A percentile compares a stretch with the other conserved stretches of the same genome.
phyloP scores from a whole-genome alignment of 768 basidiomycete species.

The Pleurotus cornucopiae region DNA sequence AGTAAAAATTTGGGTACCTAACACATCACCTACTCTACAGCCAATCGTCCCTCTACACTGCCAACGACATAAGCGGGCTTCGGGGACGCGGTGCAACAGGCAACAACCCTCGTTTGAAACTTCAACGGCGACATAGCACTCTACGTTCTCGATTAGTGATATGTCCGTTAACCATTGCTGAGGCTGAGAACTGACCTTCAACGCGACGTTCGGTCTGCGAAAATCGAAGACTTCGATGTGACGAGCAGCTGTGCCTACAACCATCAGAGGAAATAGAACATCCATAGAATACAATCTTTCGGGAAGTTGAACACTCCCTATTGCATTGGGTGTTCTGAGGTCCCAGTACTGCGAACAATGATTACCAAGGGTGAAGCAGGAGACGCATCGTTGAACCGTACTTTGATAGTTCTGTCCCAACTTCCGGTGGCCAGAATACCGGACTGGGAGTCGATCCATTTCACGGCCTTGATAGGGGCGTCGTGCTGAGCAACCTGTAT shows the following conservation, averaged over 20 bases:
- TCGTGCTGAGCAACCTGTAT: conserved; percentile 89
- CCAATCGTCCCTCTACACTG: conserved; percentile 88
- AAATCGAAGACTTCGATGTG: conserved; percentile 90
- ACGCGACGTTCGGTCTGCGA: conserved; percentile 71
- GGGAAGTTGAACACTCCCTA: conserved; percentile 78
- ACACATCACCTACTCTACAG: conserved; percentile 75
- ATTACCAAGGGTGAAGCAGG: background rate
- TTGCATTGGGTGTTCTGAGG: conserved; percentile 67
- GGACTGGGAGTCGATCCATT: conserved; percentile 59
- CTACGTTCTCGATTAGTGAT: conserved; percentile 31
- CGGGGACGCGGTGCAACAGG: conserved; percentile 69
- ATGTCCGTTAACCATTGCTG: background rate
- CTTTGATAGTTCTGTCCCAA: conserved; percentile 98
- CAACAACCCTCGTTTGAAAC: conserved; percentile 87
- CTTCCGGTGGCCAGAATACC: conserved; percentile 88
- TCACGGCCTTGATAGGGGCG: conserved; percentile 78
- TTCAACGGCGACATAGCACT: conserved; percentile 83
- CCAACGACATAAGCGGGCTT: conserved; percentile 79
- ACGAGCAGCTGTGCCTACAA: conserved; percentile 90
- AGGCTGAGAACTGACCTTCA: conserved; percentile 50
- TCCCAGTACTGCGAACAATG: conserved; percentile 80
- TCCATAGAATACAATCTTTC: conserved; percentile 91
- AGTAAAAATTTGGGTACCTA: background rate
- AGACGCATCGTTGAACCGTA: conserved; percentile 21
- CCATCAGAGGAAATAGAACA: conserved; percentile 76